Conservation (phyloP, 345 rosid species). For the Gossypium herbaceum region DNA sequence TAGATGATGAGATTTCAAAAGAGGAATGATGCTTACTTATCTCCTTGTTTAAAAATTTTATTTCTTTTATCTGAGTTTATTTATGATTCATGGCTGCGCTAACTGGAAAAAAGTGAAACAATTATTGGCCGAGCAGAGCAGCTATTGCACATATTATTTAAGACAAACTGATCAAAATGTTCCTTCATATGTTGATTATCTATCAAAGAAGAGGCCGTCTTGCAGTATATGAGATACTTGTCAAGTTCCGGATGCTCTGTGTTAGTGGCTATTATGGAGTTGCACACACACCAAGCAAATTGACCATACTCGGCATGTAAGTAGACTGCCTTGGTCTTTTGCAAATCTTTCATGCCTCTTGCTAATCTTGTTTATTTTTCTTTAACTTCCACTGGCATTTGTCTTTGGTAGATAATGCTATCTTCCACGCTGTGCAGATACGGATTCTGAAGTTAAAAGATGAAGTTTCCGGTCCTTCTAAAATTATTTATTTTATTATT, state of each 20-base stretch:
- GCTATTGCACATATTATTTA: conserved; percentile 66
- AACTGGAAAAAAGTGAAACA: conserved; percentile 23
- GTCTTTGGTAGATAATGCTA: conserved; percentile 78
- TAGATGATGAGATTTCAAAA: no score
- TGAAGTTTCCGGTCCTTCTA: not conserved
- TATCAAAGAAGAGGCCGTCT: conserved; percentile 84
- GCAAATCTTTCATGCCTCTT: not conserved
- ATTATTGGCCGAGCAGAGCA: conserved; percentile 95
- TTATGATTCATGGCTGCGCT: conserved; percentile 14
- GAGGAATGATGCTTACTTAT: no score
- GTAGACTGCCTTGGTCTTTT: conserved; percentile 16
- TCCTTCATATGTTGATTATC: conserved; percentile 74
- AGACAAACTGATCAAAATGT: conserved; percentile 82
- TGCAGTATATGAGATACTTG: conserved; percentile 82
- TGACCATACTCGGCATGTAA: conserved; percentile 69
- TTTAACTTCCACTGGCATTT: conserved; percentile 61
- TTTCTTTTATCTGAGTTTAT: not conserved
- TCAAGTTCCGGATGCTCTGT: conserved; percentile 82
- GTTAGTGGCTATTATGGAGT: conserved; percentile 74
- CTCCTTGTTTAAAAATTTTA: not conserved
- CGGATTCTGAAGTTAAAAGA: conserved; percentile 81
- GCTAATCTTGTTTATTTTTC: conserved; percentile 15
- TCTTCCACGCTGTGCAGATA: conserved; percentile 98
- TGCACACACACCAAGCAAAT: conserved; percentile 78
- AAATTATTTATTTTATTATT: conserved; percentile 7